Evolutionary conservation across 2,329 filamentous ascomycete species (phyloP), one percentile per base, ranked within the genome.

Genomic region (Pseudogymnoascus verrucosus): DNA sequence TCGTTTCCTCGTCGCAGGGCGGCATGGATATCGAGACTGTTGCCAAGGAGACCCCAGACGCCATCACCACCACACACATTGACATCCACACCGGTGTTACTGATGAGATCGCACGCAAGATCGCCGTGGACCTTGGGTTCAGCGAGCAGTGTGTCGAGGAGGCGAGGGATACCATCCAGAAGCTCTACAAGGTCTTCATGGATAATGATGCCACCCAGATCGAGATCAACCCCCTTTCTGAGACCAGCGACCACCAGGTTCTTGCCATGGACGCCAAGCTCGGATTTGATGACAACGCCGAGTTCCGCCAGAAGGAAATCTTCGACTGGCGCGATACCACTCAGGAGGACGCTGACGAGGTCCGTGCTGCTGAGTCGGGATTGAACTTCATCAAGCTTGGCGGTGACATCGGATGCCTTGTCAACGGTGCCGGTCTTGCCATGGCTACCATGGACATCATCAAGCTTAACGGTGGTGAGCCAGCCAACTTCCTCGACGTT

Each of bases 381-480:
- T 87, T 99, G 71, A 99, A 99, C 87, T 99, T 99, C 83, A 99
- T 99, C 85, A 99, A 99, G 87, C 89, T 99, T 67, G 95, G 98
- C 76, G 95, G 95, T 76, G 95, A 99, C 77, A 99, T 99, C 76
- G 95, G 95, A 79, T 99, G 95, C 83, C 84, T 98, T 71, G 95
- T 99, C 82, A 99, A 99, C 82, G 95, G 95, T 77, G 95, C 95
- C 73, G 95, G 95, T 82, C 89, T 99, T 70, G 95, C 95, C 80
- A 99, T 99, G 95, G 95, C 95, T 68, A 99, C 95, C 77, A 99
- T 99, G 95, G 95, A 99, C 79, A 98, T 99, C 78, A 99, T 99
- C 86, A 98, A 99, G 87, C 86, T 99, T 68, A 99, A 98, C 81
- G 95, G 95, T 71, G 95, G 95, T 68, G 83, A 86, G 75, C 95